Base-by-base conservation (phyloP, 306 rosid genomes). In the Castanea mollissima region DNA sequence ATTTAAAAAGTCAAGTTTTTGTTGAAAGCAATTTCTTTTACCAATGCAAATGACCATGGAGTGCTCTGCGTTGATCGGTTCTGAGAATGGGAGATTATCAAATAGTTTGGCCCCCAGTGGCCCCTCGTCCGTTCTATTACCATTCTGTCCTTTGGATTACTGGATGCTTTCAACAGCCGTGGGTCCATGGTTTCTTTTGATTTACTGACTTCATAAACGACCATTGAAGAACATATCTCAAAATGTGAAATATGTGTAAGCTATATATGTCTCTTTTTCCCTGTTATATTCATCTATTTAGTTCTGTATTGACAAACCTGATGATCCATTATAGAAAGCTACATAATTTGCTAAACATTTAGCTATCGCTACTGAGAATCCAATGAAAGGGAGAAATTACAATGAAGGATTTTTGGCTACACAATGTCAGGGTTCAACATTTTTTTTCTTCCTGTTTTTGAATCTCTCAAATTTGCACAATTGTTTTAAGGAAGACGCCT, bases 381-480 rank as follows among this genome's bases (percentile, higher is more conserved):
- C 65, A 23, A 18, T 56, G 12, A 15, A 56, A 56, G 60, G 25
- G 11, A 65, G 73, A 73, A 82, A 75, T 38, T 83, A 51, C 31
- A 57, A 19, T n/a, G 44, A 51, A 76, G 73, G 79, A 55, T 29
- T 75, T 70, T 71, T 55, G 58, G 74, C 34, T 27, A 41, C 65
- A 60, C 63, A 34, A 67, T 74, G 74, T 23, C n/a, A 69, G 81
- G 19, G 72, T 55, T 78, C 15, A 57, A 69, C 52, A 77, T 63
- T 32, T 80, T 27, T 35, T 49, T 56, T 35, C 2, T 49, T 4
- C 54, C 65, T 23, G 32, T 23, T 59, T 59, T 13, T 59, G 65
- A 59, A 41, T 41, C 46, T 41, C 65, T 12, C 14, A 21, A 21
- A 74, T 70, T 82, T 86, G 84, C 77, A 52, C 75, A 75, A 52